phyloP scores from a whole-genome alignment of 1,284 basidiomycete genomes.

The Sphaerobolus stellatus region DNA sequence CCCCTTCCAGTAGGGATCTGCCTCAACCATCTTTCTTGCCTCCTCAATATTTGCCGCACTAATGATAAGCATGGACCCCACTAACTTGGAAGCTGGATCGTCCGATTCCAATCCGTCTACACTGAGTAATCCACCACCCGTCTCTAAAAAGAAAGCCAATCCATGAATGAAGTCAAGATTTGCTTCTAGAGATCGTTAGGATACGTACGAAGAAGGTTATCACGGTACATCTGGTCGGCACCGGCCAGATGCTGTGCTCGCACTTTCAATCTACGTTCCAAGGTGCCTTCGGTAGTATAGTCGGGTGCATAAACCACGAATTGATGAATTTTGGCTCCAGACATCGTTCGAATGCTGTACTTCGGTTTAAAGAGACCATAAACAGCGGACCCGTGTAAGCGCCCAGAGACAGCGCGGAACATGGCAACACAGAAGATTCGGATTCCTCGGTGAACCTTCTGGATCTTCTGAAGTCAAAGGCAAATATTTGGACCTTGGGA shows the following conservation, averaged over 20 bases:
- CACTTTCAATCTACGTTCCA: conserved; percentile 47
- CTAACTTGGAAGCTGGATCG: conserved; percentile 40
- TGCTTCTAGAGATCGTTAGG: conserved; percentile 8
- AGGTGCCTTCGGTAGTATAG: conserved; percentile 47
- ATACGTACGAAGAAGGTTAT: conserved; percentile 44
- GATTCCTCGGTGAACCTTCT: too few species aligned
- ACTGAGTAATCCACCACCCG: conserved; percentile 47
- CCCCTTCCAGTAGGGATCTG: conserved; percentile 54
- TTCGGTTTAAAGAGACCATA: too few species aligned
- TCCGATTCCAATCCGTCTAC: conserved; percentile 38
- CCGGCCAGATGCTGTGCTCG: conserved; percentile 43
- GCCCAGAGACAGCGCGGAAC: too few species aligned
- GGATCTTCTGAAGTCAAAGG: too few species aligned
- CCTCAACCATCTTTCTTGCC: conserved; percentile 48
- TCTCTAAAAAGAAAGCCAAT: conserved; percentile 31
- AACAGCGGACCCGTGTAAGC: too few species aligned
- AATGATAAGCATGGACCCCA: conserved; percentile 51
- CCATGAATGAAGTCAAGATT: conserved; percentile 31
- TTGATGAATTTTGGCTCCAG: conserved; percentile 24
- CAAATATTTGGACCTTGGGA: too few species aligned
- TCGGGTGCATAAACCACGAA: conserved; percentile 59
- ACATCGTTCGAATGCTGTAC: too few species aligned
- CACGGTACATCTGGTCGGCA: conserved; percentile 40
- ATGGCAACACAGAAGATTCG: too few species aligned
- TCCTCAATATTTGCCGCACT: conserved; percentile 48